Evolutionary conservation across 176 grass and related monocot species (phyloP).

Genomic region (Tillandsia leiboldiana): DNA sequence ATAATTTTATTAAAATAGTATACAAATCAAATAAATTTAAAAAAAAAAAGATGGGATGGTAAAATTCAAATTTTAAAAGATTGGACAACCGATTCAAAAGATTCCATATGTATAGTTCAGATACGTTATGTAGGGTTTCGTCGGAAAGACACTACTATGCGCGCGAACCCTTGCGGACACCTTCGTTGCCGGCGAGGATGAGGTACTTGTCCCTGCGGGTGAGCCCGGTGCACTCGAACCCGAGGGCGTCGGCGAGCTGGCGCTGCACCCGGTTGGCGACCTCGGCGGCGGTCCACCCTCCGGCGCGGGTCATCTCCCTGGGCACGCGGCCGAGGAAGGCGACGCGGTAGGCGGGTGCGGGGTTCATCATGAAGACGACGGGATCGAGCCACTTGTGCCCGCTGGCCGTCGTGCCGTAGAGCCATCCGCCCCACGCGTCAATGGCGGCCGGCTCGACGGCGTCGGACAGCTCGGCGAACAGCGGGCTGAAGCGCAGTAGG

Average conservation of each 20-base stretch:
- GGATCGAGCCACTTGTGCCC: conserved; percentile 87
- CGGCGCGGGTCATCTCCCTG: conserved; percentile 40
- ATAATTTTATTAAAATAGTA: too few species aligned
- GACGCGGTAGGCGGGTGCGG: conserved; percentile 44
- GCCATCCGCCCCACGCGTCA: conserved; percentile 38
- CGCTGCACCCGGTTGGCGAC: conserved; percentile 72
- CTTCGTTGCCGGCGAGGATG: conserved; percentile 81
- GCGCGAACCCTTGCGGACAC: conserved; percentile 22
- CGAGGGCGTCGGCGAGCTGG: conserved; percentile 52
- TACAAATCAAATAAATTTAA: too few species aligned
- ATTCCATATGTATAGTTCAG: not conserved
- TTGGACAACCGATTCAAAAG: not conserved
- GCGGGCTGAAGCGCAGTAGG: conserved; percentile 69
- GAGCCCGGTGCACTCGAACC: conserved; percentile 59
- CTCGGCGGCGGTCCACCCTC: conserved; percentile 35
- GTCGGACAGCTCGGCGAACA: conserved; percentile 86
- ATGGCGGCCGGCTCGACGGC: conserved; percentile 78
- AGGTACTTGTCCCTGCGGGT: conserved; percentile 82
- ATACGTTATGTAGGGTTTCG: too few species aligned
- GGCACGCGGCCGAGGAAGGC: conserved; percentile 52
- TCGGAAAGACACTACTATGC: conserved; percentile 1
- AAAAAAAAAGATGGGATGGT: too few species aligned
- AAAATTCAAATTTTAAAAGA: too few species aligned
- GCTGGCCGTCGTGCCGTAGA: conserved; percentile 78
- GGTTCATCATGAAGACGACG: conserved; percentile 64